A percentile compares a stretch with the other conserved stretches of the same genome.
Evolutionary conservation across 345 rosid species (phyloP).

Genomic region (Lumnitzera littorea): DNA sequence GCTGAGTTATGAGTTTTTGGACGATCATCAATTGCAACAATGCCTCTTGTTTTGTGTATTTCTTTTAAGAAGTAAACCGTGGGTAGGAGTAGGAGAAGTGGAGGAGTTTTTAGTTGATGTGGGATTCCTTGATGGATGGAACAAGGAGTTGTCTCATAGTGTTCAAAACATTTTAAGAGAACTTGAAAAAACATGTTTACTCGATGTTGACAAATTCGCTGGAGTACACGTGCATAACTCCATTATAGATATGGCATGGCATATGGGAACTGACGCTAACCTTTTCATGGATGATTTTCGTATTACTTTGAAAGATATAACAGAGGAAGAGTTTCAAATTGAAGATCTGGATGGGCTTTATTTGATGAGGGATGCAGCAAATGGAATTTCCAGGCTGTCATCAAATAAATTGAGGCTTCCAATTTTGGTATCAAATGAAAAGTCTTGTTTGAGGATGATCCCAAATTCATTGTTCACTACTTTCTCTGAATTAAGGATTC

Average conservation of each 20-base stretch:
- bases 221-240: constrained; percentile 20
- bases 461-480: background rate
- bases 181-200: no score
- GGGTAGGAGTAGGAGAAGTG: background rate
- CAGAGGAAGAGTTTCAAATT: background rate
- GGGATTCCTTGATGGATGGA: constrained; percentile 12
- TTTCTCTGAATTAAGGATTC: background rate
- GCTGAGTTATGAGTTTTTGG: constrained; percentile 13
- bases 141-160: constrained; percentile 5
- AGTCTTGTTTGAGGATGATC: accelerated
- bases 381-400: background rate
- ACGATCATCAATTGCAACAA: constrained; percentile 8
- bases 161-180: no score
- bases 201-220: no score
- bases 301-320: no score
- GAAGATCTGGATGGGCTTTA: constrained; percentile 6
- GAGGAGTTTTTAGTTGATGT: constrained; percentile 12
- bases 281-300: no score
- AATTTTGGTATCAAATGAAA: background rate
- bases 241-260: constrained; percentile 18
- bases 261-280: background rate
- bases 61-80: background rate
- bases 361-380: accelerated
- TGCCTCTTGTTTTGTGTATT: constrained; percentile 22
- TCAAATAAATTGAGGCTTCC: constrained; percentile 8